Base-by-base conservation (phyloP, 257 asterid species). In the Coffea eugenioides region DNA sequence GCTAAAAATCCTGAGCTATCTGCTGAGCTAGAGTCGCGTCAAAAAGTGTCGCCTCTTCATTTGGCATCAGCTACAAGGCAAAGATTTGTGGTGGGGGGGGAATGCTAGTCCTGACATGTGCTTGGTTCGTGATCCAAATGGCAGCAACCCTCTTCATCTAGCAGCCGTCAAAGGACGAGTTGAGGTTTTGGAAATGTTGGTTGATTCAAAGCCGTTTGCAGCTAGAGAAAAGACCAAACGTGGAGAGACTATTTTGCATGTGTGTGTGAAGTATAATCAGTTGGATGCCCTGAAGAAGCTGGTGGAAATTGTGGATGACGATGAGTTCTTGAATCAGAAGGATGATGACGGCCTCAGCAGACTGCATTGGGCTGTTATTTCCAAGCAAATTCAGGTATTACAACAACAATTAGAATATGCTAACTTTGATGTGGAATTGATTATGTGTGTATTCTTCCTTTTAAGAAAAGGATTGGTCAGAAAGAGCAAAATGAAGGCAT, bases 331-430 rank as follows among this genome's bases (percentile, higher is more conserved):
- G 13, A 88, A 89, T 64, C n/a, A 73, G 0, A 86, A 39, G 49
- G 90, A 89, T 20, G 36, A 4, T 67, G 46, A 80, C 78, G 90
- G 93, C 3, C 82, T 82, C 14, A 82, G 69, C 10, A 14, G 74
- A 31, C 31, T 88, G 71, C 91, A 86, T 75, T 14, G 82, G 77
- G 90, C 89, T 43, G 89, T 88, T 25, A 71, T 64, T 8, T 79
- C 80, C 64, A 83, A 84, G 57, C 90, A 84, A 71, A 57, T 79
- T 74, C 82, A 86, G 87, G 88, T 86, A 82, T 14, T 31, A 31
- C 2, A 39, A 39, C 43, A 39, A 39, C 43, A 13, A 52, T 34
- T 9, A 34, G 23, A 31, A 6, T 16, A 31, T 2, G 6, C 16
- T 34, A 13, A 15, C 16, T 13, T 36, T 34, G 11, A 13, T 15